Evolutionary conservation across 495 filamentous ascomycete species (phyloP).

Genomic region (Tuber magnatum): DNA sequence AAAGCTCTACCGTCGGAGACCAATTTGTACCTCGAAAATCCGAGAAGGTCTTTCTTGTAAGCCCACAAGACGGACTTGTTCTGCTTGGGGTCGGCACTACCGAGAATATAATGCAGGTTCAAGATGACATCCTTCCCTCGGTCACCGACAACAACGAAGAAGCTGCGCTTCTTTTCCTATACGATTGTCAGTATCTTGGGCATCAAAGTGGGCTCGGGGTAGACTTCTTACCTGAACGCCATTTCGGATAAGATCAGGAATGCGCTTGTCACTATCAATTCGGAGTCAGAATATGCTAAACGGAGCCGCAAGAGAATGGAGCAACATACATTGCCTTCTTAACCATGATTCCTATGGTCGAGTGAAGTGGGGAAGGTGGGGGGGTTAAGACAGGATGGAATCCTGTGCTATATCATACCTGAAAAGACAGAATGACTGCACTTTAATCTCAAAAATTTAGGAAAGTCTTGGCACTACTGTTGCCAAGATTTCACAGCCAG

Average conservation of each 20-base stretch:
- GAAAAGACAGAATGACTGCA: neutral
- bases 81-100: slow-evolving; percentile 78
- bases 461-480: neutral
- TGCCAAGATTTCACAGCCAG: neutral
- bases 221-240: slow-evolving; percentile 56
- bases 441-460: neutral
- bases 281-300: slow-evolving; percentile 6
- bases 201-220: neutral
- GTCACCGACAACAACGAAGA: slow-evolving; percentile 95
- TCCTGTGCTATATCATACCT: neutral
- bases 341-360: slow-evolving; percentile 42
- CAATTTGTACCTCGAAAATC: slow-evolving; percentile 60
- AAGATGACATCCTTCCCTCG: slow-evolving; percentile 95
- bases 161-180: slow-evolving; percentile 87
- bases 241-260: slow-evolving; percentile 93
- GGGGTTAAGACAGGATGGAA: neutral
- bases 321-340: slow-evolving; percentile 54
- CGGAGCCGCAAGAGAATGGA: neutral
- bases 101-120: slow-evolving; percentile 88
- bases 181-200: neutral
- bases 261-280: slow-evolving; percentile 70
- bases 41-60: slow-evolving; percentile 96
- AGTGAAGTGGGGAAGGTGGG: neutral
- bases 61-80: slow-evolving; percentile 98
- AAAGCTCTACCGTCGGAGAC: neutral